phyloP scores from a whole-genome alignment of 257 asterid genomes.

The Galeopsis tetrahit region DNA sequence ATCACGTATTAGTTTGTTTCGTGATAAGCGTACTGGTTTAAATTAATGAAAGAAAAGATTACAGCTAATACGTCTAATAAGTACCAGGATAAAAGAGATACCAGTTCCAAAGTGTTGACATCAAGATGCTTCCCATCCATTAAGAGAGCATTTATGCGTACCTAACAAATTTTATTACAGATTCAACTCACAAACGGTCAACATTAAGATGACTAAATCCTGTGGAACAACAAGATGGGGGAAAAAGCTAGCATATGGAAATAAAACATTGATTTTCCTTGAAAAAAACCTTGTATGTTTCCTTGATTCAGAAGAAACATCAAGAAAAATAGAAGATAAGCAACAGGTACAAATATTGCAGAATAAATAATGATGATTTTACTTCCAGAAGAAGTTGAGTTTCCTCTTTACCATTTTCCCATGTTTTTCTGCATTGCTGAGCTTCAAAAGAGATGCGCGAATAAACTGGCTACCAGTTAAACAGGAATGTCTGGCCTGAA shows the following conservation, averaged over 20 bases:
- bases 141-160: constrained; percentile 55
- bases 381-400: constrained; percentile 23
- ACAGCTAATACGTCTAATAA: constrained; percentile 29
- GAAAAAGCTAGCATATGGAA: constrained; percentile 9
- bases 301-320: constrained; percentile 23
- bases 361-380: constrained; percentile 17
- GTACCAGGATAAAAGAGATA: constrained; percentile 56
- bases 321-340: background rate
- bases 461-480: constrained; percentile 47
- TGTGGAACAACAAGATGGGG: background rate
- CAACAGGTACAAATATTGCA: constrained; percentile 7
- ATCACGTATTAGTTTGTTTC: constrained; percentile 26
- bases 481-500: constrained; percentile 63
- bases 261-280: background rate
- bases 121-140: constrained; percentile 53
- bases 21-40: constrained; percentile 28
- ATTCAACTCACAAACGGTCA: constrained; percentile 26
- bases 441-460: constrained; percentile 52
- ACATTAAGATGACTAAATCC: constrained; percentile 13
- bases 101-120: constrained; percentile 63
- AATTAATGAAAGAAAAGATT: constrained; percentile 14
- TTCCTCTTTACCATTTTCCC: constrained; percentile 59
- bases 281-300: background rate
- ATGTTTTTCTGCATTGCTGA: constrained; percentile 53
- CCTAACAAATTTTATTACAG: constrained; percentile 47